These are phyloP conservation scores for Earliella scabrosa DNA, from an alignment of 1,284 basidiomycete species.

Conservation along the genomic window DNA sequence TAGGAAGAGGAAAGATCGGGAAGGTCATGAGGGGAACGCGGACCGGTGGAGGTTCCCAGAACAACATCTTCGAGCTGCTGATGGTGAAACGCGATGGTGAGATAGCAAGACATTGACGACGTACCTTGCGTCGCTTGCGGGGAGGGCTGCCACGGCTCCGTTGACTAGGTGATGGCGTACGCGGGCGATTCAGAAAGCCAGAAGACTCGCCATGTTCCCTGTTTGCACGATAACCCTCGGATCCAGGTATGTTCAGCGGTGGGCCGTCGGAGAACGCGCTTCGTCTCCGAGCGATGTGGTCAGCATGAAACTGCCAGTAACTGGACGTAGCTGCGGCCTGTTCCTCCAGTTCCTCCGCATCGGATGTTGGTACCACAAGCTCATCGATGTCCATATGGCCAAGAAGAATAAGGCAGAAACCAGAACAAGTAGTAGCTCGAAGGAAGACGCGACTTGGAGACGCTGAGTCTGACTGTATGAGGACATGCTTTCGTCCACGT, in stretches of 20 bases:
- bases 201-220: no score
- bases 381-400: neutral
- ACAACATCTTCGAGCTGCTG: no score
- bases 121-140: constrained; percentile 20
- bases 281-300: constrained; percentile 4
- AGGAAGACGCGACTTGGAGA: neutral
- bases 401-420: no score
- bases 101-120: neutral
- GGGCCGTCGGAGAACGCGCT: no score
- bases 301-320: constrained; percentile 14
- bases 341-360: constrained; percentile 23
- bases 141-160: constrained; percentile 6
- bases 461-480: no score
- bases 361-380: constrained; percentile 16
- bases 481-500: neutral
- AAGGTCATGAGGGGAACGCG: neutral
- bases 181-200: no score
- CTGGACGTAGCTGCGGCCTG: constrained; percentile 13
- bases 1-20: neutral
- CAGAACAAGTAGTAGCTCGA: neutral
- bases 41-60: no score
- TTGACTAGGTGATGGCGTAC: no score
- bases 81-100: no score
- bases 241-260: no score
- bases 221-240: no score